Conservation (phyloP, 2,329 filamentous ascomycete species). For the Alternaria ethzedia region DNA sequence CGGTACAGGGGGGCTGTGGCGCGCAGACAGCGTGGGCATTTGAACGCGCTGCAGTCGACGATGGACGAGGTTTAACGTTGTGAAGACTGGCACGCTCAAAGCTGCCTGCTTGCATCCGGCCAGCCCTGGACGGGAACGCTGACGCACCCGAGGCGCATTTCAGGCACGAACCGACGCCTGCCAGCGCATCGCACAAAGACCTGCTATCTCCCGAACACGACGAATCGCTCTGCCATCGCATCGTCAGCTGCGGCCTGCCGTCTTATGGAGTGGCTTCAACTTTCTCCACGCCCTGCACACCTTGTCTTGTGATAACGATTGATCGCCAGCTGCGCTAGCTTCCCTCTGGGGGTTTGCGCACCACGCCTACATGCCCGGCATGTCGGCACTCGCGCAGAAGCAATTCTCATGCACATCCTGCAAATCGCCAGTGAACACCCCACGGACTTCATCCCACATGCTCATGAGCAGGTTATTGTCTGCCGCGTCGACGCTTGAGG, state of each 20-base stretch:
- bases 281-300: not conserved
- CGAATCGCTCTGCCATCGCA: not conserved
- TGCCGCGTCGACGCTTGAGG: constrained; percentile 4
- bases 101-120: not conserved
- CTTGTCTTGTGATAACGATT: not conserved
- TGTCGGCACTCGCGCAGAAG: constrained; percentile 1
- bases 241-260: constrained; percentile 5
- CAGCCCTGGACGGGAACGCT: constrained; percentile 8
- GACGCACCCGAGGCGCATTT: constrained; percentile 8
- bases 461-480: not conserved
- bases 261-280: not conserved
- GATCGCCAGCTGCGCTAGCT: not conserved
- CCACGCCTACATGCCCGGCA: not conserved
- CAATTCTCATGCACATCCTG: not conserved
- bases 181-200: constrained; percentile 26
- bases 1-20: constrained; percentile 28
- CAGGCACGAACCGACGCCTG: constrained; percentile 26
- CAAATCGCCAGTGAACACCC: not conserved
- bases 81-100: not conserved
- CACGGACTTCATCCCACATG: not conserved
- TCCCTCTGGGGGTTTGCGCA: not conserved
- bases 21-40: constrained; percentile 31
- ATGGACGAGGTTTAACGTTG: constrained; percentile 9
- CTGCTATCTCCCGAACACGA: not conserved
- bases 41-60: constrained; percentile 20